These are phyloP conservation scores for Sphagnum fallax DNA, from an alignment of 228 moss, liverwort and hornwort genomes.

Conservation along the genomic window DNA sequence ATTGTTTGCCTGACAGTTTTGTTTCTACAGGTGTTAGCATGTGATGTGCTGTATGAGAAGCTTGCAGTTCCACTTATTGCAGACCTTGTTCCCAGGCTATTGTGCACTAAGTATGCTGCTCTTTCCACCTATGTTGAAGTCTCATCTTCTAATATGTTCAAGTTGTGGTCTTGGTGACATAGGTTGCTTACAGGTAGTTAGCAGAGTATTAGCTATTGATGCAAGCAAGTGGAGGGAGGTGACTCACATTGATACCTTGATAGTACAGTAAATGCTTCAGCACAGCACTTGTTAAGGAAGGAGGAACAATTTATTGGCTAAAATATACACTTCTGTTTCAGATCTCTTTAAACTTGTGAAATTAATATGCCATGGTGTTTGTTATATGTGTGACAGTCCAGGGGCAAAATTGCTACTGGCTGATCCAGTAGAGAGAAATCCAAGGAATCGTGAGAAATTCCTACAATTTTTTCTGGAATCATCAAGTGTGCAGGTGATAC, in stretches of 20 bases:
- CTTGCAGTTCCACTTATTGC: constrained; percentile 3
- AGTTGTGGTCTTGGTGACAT: no score
- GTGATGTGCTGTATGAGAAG: constrained; percentile 7
- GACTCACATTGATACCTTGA: no score
- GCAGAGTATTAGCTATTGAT: no score
- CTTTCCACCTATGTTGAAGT: background rate
- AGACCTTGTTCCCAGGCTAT: constrained; percentile 4
- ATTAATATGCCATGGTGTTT: no score
- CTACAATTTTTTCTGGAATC: background rate
- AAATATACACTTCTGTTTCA: no score
- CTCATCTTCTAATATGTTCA: no score
- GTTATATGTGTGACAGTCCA: background rate
- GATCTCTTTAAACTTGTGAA: no score
- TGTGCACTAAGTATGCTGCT: background rate
- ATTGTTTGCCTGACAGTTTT: background rate
- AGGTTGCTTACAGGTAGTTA: no score
- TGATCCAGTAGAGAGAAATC: constrained; percentile 7
- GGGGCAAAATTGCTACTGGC: constrained; percentile 1
- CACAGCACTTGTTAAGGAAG: no score
- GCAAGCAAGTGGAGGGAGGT: no score
- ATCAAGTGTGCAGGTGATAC: background rate
- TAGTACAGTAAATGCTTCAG: no score
- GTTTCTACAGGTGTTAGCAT: constrained; percentile 1
- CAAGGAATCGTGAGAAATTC: constrained; percentile 2
- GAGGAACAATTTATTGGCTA: no score